Base-by-base conservation (phyloP, 495 filamentous ascomycete species). In the Neurospora tetrasperma region DNA sequence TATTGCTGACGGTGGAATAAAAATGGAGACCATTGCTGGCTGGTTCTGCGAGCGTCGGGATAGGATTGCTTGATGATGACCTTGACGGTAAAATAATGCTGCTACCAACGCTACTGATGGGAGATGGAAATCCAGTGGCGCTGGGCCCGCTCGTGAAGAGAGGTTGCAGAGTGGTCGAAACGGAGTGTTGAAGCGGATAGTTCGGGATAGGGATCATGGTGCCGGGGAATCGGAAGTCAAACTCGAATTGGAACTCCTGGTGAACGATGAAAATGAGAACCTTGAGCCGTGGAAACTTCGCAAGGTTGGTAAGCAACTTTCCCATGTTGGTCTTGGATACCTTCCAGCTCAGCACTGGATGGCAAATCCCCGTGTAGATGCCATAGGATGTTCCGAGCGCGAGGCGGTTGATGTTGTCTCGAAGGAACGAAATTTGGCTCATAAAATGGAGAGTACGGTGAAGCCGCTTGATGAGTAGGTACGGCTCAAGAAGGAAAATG, bases 381-480 rank as follows among this genome's bases (percentile, higher is more conserved):
- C 84, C 83, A 78, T 83, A 86, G 31, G 83, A 85, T 14, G 84
- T 86, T 31, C 84, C 84, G 18, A 86, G 78, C 11, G 84, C 84
- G 3, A 86, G 77, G 23, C 78, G 80, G 44, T 80, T 82, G 42
- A 81, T 81, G 75, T 79, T 82, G 39, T 84, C 83, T 23, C 83
- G 78, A 66, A 86, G 76, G 16, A 83, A 79, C 35, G 83, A 79
- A 31, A 86, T 83, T 77, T 85, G 84, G 75, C 83, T 83, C 75
- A 86, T 79, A 23, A 85, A 84, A 71, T 83, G 83, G 69, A 86
- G 78, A 31, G 82, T 81, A 70, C 84, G 83, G 73, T 85, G 80
- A 31, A 86, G 79, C 69, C 83, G 79, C 78, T 84, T 84, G 75
- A 86, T 82, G 59, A 85, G 82, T 11, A 86, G 77, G 73, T 86